Evolutionary conservation across 208 protist species (phyloP), one percentile per base, ranked within the genome.

Genomic region (Wallacemonas sp.): DNA sequence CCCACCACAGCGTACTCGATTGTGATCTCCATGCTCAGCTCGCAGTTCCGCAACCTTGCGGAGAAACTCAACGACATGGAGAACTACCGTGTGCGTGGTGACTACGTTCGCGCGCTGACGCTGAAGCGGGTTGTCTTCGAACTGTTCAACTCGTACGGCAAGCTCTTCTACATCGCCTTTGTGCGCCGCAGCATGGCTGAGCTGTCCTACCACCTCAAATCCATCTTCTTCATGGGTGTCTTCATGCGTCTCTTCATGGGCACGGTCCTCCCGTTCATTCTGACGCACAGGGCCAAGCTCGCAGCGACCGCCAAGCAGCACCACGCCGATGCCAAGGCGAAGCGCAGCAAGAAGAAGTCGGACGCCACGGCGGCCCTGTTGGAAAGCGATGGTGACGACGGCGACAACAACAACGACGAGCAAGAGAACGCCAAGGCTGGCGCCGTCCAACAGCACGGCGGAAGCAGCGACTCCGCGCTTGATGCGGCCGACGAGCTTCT

Each of bases 61-160:
- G 74, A 68, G 41, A 54, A 58, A 47, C 69, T 93, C 43, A 94
- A 70, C 14, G 65, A 70, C 32, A 72, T 79, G 49, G 87, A 93
- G 72, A 91, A 91, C 77, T 80, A 91, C 60, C 56, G 63, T 24
- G 73, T 76, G 57, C 58, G 80, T 8, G 73, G 64, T n/a, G 80
- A 88, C 47, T 82, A 86, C 61, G 67, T 84, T 8, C 74, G 75
- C 21, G 70, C 85, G 12, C 62, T 91, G 39, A 90, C 76, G 57
- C 63, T 83, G 54, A 93, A 93, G 75, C 74, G 81, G 0, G 78
- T 90, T 9, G 56, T 66, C 27, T 87, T 93, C 43, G 84, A 93
- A 55, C 76, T 85, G 34, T 55, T 90, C 49, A 87, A 91, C 79
- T 80, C 74, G 2, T 91, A 88, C 72, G 67, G 62, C 2, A 82